Base-by-base conservation (phyloP, 2,329 filamentous ascomycete genomes). In the Aspergillus carbonarius region DNA sequence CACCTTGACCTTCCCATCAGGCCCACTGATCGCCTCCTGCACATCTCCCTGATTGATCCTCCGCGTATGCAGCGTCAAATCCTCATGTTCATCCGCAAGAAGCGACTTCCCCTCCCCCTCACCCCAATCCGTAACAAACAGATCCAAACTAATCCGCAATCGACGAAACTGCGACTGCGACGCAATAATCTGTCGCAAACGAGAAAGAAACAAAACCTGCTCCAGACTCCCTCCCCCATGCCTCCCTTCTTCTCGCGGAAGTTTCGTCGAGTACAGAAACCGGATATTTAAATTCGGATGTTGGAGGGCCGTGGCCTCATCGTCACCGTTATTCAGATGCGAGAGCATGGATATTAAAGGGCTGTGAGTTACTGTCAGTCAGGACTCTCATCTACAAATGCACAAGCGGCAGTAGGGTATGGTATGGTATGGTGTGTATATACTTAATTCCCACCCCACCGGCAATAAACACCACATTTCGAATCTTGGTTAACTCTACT, bases 401-500 rank as follows among this genome's bases (percentile, higher is more conserved):
- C 7, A 27, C n/a, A n/a, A n/a, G n/a, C n/a, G n/a, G n/a, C n/a
- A n/a, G n/a, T n/a, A n/a, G n/a, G n/a, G 20, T 7, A 25, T 18
- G 44, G 17, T n/a, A 37, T 17, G 15, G 32, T 17, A 3, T 15
- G 18, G 6, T 5, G 17, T 30, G 46, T 44, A 68, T 81, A 63
- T 73, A 86, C 84, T 96, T 96, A 57, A 96, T 88, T 0, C 92
- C 91, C 20, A 96, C 87, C 1, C 91, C 92, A 1, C 91, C 91
- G 0, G 91, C 91, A 13, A 96, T 81, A 61, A 96, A 87, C 3
- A 96, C 83, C 5, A 89, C 81, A 55, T 83, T 85, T 44, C 81
- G 79, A 42, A 89, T 78, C 4, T 72, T 64, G 4, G 71, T 67
- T 3, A 73, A 60, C 49, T 81, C 74, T 18, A 83, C 61, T 18